Evolutionary conservation across 2,329 filamentous ascomycete genomes (phyloP).

Genomic region (Fusarium guadeloupense): DNA sequence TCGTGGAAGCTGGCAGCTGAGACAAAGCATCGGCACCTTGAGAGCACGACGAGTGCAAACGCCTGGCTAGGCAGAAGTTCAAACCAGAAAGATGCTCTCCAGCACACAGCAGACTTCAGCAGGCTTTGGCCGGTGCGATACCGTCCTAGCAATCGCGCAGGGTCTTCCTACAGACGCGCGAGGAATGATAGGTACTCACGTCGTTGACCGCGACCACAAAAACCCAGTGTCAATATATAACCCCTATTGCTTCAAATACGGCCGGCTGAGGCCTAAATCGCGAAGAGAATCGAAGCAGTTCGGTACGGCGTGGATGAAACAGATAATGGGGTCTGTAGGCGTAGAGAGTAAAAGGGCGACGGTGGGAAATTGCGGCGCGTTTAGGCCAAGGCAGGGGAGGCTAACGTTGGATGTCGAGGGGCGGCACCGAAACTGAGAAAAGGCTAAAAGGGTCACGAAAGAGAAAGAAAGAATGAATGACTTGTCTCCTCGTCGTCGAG

Average conservation of each 20-base stretch:
- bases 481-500: conserved; percentile 26
- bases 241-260: conserved; percentile 41
- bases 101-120: neutral
- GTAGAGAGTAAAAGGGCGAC: conserved; percentile 28
- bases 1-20: conserved; percentile 6
- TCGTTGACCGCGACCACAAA: conserved; percentile 33
- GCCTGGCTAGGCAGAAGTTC: neutral
- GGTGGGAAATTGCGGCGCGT: conserved; percentile 38
- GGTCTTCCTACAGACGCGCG: conserved; percentile 12
- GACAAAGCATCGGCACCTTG: neutral
- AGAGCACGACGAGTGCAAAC: neutral
- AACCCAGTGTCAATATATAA: conserved; percentile 37
- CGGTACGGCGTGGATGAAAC: conserved; percentile 13
- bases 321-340: conserved; percentile 19
- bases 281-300: conserved; percentile 30
- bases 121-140: neutral
- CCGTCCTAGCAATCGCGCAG: conserved; percentile 15
- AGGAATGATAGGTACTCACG: conserved; percentile 39
- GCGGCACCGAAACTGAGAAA: conserved; percentile 25
- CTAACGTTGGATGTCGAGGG: conserved; percentile 12
- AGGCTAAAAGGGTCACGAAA: conserved; percentile 16
- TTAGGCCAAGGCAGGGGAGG: conserved; percentile 33
- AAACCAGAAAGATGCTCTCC: neutral
- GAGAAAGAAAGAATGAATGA: conserved; percentile 24
- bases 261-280: conserved; percentile 40